phyloP scores from a whole-genome alignment of 2,329 filamentous ascomycete genomes.

The Macrophomina pseudophaseolina region DNA sequence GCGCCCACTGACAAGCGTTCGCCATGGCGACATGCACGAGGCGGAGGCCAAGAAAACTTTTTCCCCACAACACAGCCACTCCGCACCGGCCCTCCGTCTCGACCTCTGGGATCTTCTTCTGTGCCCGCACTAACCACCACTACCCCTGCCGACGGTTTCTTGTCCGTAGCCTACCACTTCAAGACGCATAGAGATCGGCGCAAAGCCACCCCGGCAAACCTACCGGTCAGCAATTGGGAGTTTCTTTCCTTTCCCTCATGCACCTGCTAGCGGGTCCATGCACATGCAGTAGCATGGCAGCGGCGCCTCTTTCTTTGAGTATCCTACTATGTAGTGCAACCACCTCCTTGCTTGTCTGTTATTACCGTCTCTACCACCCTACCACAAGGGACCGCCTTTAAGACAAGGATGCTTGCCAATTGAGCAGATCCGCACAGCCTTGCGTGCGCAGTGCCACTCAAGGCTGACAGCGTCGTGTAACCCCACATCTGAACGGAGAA shows the following conservation, averaged over 20 bases:
- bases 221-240: slow-evolving; percentile 3
- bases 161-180: background rate
- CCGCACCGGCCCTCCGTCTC: background rate
- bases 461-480: background rate
- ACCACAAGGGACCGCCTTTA: background rate
- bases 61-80: slow-evolving; percentile 9
- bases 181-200: background rate
- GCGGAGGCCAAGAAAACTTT: background rate
- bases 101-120: background rate
- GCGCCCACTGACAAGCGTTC: background rate
- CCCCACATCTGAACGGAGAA: background rate
- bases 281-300: slow-evolving; percentile 9
- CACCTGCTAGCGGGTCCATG: background rate
- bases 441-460: background rate
- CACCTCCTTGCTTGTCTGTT: background rate
- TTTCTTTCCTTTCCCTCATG: background rate
- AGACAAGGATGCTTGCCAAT: background rate
- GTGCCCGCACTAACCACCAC: background rate
- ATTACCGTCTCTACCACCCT: background rate
- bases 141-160: background rate
- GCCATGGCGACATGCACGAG: background rate
- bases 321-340: slow-evolving; percentile 13
- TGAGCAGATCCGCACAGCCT: background rate
- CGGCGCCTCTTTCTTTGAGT: background rate
- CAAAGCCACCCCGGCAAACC: background rate